These are phyloP conservation scores for Rhodotorula sp. DNA, from an alignment of 1,284 basidiomycete species.

Conservation along the genomic window DNA sequence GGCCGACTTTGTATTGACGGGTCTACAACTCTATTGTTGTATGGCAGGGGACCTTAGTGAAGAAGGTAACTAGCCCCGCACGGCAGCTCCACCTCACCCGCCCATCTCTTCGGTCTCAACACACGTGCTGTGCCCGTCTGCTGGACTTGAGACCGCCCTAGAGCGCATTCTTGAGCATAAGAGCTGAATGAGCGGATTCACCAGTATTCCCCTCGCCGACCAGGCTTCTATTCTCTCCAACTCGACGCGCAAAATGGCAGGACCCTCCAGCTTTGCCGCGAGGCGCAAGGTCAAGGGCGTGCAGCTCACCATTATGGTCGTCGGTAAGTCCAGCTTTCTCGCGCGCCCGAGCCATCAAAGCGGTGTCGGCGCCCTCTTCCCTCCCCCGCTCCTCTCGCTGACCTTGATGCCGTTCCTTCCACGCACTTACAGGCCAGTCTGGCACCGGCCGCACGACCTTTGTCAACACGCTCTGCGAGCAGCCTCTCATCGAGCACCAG, in stretches of 20 bases:
- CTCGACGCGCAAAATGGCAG: background rate
- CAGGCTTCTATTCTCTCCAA: background rate
- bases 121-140: background rate
- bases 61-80: too few relatives aligned
- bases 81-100: background rate
- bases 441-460: slow-evolving; percentile 96
- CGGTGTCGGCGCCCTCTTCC: background rate
- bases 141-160: too few relatives aligned
- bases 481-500: slow-evolving; percentile 60
- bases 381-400: background rate
- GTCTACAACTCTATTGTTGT: too few relatives aligned
- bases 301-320: slow-evolving; percentile 24
- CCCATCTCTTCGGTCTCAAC: background rate
- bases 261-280: slow-evolving; percentile 7
- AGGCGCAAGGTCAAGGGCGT: slow-evolving; percentile 27
- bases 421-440: slow-evolving; percentile 68
- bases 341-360: background rate
- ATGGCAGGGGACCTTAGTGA: too few relatives aligned
- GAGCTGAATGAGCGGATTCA: background rate
- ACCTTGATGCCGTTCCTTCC: background rate
- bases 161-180: too few relatives aligned
- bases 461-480: slow-evolving; percentile 93
- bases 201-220: background rate
- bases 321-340: slow-evolving; percentile 2
- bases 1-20: too few relatives aligned